A percentile compares a stretch with the other conserved stretches of the same genome.
These are phyloP conservation scores for Arabis hirsuta DNA, from an alignment of 345 rosid genomes.

Conservation along the genomic window DNA sequence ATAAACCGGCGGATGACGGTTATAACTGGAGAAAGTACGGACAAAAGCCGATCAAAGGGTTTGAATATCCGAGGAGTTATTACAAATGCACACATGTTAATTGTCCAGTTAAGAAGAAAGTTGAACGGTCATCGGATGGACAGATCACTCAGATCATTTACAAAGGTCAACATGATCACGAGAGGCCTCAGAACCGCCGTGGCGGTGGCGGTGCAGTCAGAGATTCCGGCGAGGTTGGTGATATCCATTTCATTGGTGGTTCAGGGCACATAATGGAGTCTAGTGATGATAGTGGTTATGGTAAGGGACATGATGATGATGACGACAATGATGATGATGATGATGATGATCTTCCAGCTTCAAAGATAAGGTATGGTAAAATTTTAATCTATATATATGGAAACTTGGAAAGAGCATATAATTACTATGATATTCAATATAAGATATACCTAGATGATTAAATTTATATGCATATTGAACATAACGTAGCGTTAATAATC, in stretches of 20 bases:
- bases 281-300: constrained; percentile 48
- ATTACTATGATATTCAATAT: neutral
- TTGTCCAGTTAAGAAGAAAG: constrained; percentile 92
- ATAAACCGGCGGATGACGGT: constrained; percentile 92
- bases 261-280: constrained; percentile 35
- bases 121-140: constrained; percentile 86
- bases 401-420: neutral
- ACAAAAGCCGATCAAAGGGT: constrained; percentile 95
- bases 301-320: constrained; percentile 52
- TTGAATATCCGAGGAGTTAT: constrained; percentile 95
- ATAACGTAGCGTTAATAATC: neutral
- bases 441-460: constrained; percentile 7
- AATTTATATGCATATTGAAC: neutral
- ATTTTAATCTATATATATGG: neutral
- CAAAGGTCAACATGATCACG: constrained; percentile 94
- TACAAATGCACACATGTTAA: constrained; percentile 83
- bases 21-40: constrained; percentile 97
- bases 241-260: constrained; percentile 38
- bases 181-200: constrained; percentile 73
- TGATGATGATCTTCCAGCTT: constrained; percentile 47
- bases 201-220: constrained; percentile 52
- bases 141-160: constrained; percentile 91
- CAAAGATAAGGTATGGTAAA: constrained; percentile 67
- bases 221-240: constrained; percentile 38
- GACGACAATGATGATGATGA: constrained; percentile 61